phyloP scores from a whole-genome alignment of 371 early-diverging fungal species.

The Edhazardia aedis region DNA sequence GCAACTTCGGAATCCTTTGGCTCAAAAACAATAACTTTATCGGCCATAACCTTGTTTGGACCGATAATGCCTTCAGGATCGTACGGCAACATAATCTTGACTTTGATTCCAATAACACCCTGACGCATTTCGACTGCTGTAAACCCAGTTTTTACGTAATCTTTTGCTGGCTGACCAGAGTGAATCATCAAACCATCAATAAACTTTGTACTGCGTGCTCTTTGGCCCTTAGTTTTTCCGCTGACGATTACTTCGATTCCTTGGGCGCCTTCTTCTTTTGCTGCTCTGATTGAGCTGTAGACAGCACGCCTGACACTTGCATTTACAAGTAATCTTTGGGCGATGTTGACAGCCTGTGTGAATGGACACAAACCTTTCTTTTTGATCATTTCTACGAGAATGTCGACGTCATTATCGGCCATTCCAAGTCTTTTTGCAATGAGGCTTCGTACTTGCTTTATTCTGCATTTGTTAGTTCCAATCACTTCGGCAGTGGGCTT shows the following conservation, averaged over 20 bases:
- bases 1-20: too few relatives aligned
- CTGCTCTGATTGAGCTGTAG: conserved; percentile 87
- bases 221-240: conserved; percentile 97
- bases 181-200: conserved; percentile 78
- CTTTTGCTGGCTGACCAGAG: conserved; percentile 84
- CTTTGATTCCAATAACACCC: conserved; percentile 94
- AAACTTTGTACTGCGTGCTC: conserved; percentile 99
- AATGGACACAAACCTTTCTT: conserved; percentile 92
- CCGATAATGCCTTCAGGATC: conserved; percentile 84
- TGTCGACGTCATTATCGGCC: conserved; percentile 78
- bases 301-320: conserved; percentile 86
- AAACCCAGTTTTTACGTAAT: conserved; percentile 82
- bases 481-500: conserved; percentile 87
- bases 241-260: conserved; percentile 95
- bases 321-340: conserved; percentile 80
- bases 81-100: conserved; percentile 91
- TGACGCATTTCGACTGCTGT: conserved; percentile 93
- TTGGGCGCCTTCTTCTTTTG: conserved; percentile 97
- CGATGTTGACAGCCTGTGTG: conserved; percentile 89
- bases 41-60: conserved; percentile 81
- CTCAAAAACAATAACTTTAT: conserved; percentile 75
- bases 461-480: conserved; percentile 89
- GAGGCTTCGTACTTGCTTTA: conserved; percentile 83
- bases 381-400: conserved; percentile 88
- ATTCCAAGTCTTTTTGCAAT: conserved; percentile 94